Conservation (phyloP, 768 basidiomycete species). For the Lactarius vividus region DNA sequence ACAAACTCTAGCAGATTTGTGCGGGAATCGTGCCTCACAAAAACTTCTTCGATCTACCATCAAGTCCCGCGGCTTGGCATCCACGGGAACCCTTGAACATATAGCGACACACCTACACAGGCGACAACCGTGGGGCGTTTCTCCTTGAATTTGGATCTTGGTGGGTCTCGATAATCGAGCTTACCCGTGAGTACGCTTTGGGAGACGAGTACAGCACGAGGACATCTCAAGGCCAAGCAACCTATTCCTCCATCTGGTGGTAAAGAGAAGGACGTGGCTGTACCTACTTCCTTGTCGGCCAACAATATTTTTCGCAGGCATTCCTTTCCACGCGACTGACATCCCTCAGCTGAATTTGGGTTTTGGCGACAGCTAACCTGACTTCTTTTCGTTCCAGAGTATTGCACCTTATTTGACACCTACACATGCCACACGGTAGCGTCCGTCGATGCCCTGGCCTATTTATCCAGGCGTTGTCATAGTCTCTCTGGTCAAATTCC, state of each 20-base stretch:
- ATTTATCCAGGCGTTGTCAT: constrained; percentile 1
- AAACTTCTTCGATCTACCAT: neutral
- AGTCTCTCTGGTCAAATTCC: neutral
- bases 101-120: neutral
- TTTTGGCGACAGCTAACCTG: neutral
- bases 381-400: neutral
- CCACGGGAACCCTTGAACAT: neutral
- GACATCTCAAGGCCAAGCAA: neutral
- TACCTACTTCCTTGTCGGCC: neutral
- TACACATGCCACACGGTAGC: neutral
- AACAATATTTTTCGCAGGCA: neutral
- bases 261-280: neutral
- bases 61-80: neutral
- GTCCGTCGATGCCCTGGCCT: neutral
- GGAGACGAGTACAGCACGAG: neutral
- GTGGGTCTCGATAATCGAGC: neutral
- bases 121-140: neutral
- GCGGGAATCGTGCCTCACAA: neutral
- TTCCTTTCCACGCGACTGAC: neutral
- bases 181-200: neutral
- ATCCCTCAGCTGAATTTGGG: neutral
- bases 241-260: neutral
- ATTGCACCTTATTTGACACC: neutral
- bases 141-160: neutral
- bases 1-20: neutral